Evolutionary conservation across 176 grass and related monocot species (phyloP).

Genomic region (Dendrocalamus sinicus): DNA sequence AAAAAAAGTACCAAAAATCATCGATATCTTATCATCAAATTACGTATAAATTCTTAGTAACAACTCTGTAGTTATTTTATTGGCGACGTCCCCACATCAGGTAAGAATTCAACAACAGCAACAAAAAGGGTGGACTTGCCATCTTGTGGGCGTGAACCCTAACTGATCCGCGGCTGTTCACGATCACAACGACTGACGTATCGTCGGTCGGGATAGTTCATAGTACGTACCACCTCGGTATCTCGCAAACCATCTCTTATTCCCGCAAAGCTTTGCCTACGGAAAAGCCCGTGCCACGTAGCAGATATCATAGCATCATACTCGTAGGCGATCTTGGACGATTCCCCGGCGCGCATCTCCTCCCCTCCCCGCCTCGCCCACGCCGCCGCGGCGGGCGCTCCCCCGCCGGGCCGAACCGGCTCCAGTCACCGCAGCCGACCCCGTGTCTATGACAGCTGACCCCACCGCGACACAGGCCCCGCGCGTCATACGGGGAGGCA

Average conservation of each 20-base stretch:
- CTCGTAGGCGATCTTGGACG: slow-evolving; percentile 31
- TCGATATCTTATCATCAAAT: rapidly evolving
- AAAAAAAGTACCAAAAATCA: too few relatives aligned
- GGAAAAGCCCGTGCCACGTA: background rate
- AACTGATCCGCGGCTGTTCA: too few relatives aligned
- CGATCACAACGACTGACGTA: background rate
- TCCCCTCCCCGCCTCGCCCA: background rate
- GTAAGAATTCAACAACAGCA: background rate
- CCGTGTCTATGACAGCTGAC: background rate
- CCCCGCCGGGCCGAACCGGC: background rate
- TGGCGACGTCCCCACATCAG: background rate
- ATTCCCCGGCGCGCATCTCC: slow-evolving; percentile 5
- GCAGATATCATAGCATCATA: too few relatives aligned
- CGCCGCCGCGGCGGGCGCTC: background rate
- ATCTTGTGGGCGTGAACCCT: background rate
- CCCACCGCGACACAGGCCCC: background rate
- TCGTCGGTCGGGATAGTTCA: background rate
- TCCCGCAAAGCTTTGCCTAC: background rate
- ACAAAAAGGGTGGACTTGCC: background rate
- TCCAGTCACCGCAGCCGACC: too few relatives aligned
- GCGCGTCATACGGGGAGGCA: slow-evolving; percentile 5
- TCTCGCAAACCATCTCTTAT: background rate
- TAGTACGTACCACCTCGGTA: background rate
- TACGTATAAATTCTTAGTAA: too few relatives aligned
- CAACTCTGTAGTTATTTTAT: too few relatives aligned